Evolutionary conservation across 2,329 filamentous ascomycete species (phyloP).

Genomic region (Penicillium sp.): DNA sequence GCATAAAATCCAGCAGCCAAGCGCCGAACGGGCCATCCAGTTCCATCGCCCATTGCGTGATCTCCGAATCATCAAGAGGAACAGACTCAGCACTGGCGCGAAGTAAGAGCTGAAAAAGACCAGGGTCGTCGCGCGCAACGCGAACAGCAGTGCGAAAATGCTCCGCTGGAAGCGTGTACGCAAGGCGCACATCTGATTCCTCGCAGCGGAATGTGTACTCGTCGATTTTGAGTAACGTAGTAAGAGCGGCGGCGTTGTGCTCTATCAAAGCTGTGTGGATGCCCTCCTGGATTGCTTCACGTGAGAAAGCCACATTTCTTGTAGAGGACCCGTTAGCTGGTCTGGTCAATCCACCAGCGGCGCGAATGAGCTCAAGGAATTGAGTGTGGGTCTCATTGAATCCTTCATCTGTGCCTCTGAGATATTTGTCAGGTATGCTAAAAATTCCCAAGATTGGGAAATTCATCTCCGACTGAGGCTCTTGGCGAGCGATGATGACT

Average conservation of each 20-base stretch:
- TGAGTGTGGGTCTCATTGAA: conserved; percentile 35
- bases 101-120: conserved; percentile 39
- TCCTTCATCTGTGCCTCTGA: conserved; percentile 29
- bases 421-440: conserved; percentile 23
- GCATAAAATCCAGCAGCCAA: conserved; percentile 44
- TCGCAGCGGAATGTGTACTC: conserved; percentile 33
- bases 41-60: conserved; percentile 44
- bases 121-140: conserved; percentile 28
- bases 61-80: conserved; percentile 39
- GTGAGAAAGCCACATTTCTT: conserved; percentile 33
- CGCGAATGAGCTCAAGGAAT: conserved; percentile 44
- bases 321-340: conserved; percentile 13
- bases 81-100: conserved; percentile 46
- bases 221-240: conserved; percentile 45
- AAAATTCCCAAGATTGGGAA: conserved; percentile 29
- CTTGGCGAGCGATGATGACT: conserved; percentile 26
- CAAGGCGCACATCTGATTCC: neutral
- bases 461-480: conserved; percentile 10
- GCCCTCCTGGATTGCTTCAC: conserved; percentile 42
- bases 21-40: conserved; percentile 32
- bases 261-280: conserved; percentile 45
- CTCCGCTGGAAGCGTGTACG: conserved; percentile 38
- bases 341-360: conserved; percentile 32
- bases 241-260: conserved; percentile 37
- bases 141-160: conserved; percentile 41